phyloP scores from a whole-genome alignment of 2,329 filamentous ascomycete species.

The Pleurostoma richardsiae region DNA sequence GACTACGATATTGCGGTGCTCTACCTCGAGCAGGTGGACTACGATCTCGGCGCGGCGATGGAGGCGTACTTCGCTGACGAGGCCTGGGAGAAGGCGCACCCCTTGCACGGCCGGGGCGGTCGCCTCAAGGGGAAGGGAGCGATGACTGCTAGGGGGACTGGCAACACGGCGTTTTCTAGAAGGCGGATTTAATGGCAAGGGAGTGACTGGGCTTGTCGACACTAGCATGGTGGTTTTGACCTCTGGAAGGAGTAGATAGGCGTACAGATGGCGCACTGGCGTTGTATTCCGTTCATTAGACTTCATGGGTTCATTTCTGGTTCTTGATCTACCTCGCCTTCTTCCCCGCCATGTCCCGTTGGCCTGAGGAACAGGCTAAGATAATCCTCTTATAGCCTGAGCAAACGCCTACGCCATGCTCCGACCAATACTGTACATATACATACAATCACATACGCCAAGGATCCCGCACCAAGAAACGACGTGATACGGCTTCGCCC shows the following conservation, averaged over 20 bases:
- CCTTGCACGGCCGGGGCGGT: conserved; percentile 34
- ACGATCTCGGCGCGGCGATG: conserved; percentile 61
- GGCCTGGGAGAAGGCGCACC: conserved; percentile 68
- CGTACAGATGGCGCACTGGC: no score
- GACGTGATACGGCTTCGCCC: conserved; percentile 1
- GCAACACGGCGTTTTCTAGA: conserved; percentile 8
- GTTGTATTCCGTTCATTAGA: not conserved
- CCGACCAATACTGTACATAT: not conserved
- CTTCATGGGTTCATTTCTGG: not conserved
- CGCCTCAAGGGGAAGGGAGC: conserved; percentile 14
- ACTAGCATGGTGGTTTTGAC: no score
- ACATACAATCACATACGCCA: no score
- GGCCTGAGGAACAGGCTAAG: no score
- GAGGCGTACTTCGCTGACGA: conserved; percentile 66
- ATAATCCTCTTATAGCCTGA: no score
- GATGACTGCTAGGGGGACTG: conserved; percentile 1
- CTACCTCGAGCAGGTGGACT: conserved; percentile 67
- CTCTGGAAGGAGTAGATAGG: no score
- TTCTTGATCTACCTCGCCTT: not conserved
- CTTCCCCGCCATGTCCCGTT: no score
- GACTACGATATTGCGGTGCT: conserved; percentile 73
- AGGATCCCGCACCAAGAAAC: conserved; percentile 4
- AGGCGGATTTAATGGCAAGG: not conserved
- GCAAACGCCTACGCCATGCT: not conserved
- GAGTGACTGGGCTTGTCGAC: not conserved